phyloP scores from a whole-genome alignment of 352 stramenopile genomes.

The Aphanomyces astaci region DNA sequence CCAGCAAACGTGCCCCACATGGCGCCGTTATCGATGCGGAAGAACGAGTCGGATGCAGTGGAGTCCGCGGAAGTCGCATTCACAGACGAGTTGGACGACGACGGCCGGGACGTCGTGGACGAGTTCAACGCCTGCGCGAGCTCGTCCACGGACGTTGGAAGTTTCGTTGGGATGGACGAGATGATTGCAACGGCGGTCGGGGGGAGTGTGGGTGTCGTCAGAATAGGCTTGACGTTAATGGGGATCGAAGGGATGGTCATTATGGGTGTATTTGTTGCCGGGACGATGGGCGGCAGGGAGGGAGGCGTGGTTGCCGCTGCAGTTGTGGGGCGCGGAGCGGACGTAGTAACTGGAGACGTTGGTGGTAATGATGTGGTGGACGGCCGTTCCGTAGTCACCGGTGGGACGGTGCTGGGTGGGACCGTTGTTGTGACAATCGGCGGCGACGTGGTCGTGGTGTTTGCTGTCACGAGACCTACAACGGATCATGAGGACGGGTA shows the following conservation, averaged over 20 bases:
- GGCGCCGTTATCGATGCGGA: background rate
- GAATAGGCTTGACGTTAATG: background rate
- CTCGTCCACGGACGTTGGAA: background rate
- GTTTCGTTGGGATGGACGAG: background rate
- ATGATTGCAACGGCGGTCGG: background rate
- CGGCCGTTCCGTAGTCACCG: too few species aligned
- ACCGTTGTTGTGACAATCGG: too few species aligned
- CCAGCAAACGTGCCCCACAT: conserved; percentile 4
- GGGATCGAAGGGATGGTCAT: background rate
- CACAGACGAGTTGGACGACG: background rate
- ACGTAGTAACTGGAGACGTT: too few species aligned
- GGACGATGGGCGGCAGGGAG: background rate
- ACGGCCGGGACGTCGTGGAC: background rate
- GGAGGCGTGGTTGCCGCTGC: background rate
- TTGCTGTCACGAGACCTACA: too few species aligned
- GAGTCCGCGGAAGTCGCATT: background rate
- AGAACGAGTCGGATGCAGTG: background rate
- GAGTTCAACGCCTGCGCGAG: background rate
- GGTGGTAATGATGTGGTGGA: too few species aligned
- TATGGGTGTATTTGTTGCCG: background rate
- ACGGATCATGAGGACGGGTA: too few species aligned
- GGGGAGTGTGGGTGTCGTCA: background rate
- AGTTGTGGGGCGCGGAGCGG: background rate
- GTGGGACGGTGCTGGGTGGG: too few species aligned
- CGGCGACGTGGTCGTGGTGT: too few species aligned